Base-by-base conservation (phyloP, 495 filamentous ascomycete genomes). In the Penicillium flavigenum region DNA sequence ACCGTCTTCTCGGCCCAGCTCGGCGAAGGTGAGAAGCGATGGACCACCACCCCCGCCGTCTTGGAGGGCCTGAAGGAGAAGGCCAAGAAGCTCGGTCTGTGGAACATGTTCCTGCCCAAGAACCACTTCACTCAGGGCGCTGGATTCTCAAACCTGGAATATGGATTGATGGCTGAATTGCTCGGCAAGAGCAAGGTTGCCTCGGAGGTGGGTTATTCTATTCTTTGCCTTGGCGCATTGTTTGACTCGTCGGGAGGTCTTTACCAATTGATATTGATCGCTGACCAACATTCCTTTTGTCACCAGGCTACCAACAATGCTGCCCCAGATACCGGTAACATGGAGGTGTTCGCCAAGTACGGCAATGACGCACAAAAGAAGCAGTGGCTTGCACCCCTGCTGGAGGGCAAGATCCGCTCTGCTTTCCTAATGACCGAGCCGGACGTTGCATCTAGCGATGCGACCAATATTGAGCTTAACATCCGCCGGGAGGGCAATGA, bases 61-160 rank as follows among this genome's bases (percentile, higher is more conserved):
- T 82, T 98, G 59, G 94, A 98, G 62, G 84, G 90, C 41, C 80
- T 98, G 60, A 98, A 98, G 81, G 73, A 76, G 47, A 90, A 89
- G 67, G 94, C 94, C 12, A 82, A 81, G 67, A 80, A 86, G 65
- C 78, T 92, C n/a, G 94, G 94, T 0, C 79, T 98, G 44, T 98
- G 94, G 94, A 98, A 98, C 72, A 88, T 98, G 85, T 98, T 98
- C 80, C 73, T 98, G 57, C 88, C 93, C 46, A 93, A 90, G 76
- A 90, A 85, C 62, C 92, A 97, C 76, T 98, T 96, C 81, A 88
- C 85, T 59, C 89, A 97, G 73, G 93, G 92, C 16, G 92, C 93
- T 5, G 92, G 91, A 34, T 93, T 88, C 74, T 88, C 83, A 11
- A 96, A 96, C 70, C 78, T 96, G 19, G 92, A 96, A 71, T 96